Conservation (phyloP, 2,329 filamentous ascomycete genomes). For the Chaetomiaceae sp. region DNA sequence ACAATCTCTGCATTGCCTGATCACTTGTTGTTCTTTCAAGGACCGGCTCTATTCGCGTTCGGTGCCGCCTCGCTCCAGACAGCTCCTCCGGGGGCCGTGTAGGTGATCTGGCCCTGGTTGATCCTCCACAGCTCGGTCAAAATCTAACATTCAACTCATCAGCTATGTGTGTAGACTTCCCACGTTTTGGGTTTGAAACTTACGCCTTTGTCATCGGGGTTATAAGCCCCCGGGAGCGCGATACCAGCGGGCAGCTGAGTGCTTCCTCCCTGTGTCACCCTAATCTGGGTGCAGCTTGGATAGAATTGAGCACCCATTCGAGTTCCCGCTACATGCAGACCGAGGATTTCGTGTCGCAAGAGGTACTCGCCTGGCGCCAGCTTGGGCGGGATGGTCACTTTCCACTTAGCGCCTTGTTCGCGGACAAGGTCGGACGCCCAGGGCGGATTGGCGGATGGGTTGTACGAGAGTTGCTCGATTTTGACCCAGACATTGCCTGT, state of each 20-base stretch:
- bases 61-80: constrained; percentile 23
- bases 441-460: constrained; percentile 27
- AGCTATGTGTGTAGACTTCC: not conserved
- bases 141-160: constrained; percentile 3
- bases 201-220: constrained; percentile 19
- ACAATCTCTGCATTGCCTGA: too few species aligned
- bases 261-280: constrained; percentile 18
- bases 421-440: constrained; percentile 36
- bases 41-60: constrained; percentile 18
- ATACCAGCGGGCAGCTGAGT: constrained; percentile 17
- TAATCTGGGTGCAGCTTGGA: constrained; percentile 36
- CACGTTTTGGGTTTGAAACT: not conserved
- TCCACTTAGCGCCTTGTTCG: constrained; percentile 33
- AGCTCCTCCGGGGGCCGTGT: constrained; percentile 20
- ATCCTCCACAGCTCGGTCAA: constrained; percentile 20
- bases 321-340: constrained; percentile 36
- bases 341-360: constrained; percentile 44
- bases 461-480: constrained; percentile 35
- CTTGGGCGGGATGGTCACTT: constrained; percentile 30
- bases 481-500: constrained; percentile 36
- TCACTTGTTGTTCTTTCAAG: too few species aligned
- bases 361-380: constrained; percentile 37
- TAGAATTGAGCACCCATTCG: constrained; percentile 42
- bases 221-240: constrained; percentile 21
- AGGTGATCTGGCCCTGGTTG: constrained; percentile 17